A percentile compares a stretch with the other conserved stretches of the same genome.
phyloP scores from a whole-genome alignment of 352 stramenopile genomes.

The Lagenidium sp. region DNA sequence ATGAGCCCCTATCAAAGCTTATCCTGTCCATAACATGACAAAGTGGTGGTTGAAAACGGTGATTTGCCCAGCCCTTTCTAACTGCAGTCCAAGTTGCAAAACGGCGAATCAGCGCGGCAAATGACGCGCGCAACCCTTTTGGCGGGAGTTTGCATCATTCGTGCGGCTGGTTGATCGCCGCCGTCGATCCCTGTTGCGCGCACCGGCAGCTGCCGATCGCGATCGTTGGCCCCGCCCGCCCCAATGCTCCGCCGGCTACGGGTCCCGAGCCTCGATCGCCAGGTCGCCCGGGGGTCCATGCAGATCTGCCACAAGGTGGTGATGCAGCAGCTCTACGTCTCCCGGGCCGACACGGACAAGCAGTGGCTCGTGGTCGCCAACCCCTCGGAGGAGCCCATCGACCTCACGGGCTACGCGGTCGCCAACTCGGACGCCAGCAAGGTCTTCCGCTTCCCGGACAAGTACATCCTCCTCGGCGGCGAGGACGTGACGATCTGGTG shows the following conservation, averaged over 20 bases:
- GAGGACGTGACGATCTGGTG: slow-evolving; percentile 82
- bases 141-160: no score
- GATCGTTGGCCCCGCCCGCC: no score
- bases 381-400: slow-evolving; percentile 51
- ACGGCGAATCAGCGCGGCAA: no score
- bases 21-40: no score
- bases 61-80: no score
- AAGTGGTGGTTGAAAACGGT: no score
- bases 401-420: slow-evolving; percentile 62
- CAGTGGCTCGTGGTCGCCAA: slow-evolving; percentile 85
- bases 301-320: slow-evolving; percentile 80
- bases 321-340: slow-evolving; percentile 86
- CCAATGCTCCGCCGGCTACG: slow-evolving; percentile 52
- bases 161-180: no score
- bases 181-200: neutral
- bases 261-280: slow-evolving; percentile 47
- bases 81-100: no score
- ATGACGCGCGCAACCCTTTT: no score
- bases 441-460: slow-evolving; percentile 53
- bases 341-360: slow-evolving; percentile 48
- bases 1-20: no score
- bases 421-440: slow-evolving; percentile 28
- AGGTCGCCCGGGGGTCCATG: slow-evolving; percentile 63
- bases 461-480: slow-evolving; percentile 62
- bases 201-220: neutral